Conservation (phyloP, 1,284 basidiomycete species). For the Moniliophthora roreri region DNA sequence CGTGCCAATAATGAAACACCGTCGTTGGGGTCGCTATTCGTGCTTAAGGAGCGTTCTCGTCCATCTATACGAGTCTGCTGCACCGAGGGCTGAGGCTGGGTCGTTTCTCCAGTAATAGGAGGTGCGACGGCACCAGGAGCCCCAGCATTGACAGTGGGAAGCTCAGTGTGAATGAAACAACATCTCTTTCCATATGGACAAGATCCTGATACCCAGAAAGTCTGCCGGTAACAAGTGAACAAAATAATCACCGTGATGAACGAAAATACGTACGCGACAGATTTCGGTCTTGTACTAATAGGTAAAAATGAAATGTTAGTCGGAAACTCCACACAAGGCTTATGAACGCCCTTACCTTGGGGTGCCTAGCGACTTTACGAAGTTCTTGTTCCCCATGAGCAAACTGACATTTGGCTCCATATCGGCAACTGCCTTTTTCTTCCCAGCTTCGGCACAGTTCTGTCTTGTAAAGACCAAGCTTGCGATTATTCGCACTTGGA, state of each 20-base stretch:
- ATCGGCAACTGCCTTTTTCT: slow-evolving; percentile 87
- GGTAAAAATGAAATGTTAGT: slow-evolving; percentile 17
- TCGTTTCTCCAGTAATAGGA: slow-evolving; percentile 36
- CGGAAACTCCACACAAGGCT: slow-evolving; percentile 5
- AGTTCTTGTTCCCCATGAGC: slow-evolving; percentile 89
- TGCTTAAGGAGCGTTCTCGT: slow-evolving; percentile 69
- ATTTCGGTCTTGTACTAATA: slow-evolving; percentile 88
- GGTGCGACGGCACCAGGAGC: slow-evolving; percentile 38
- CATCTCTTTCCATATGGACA: slow-evolving; percentile 89
- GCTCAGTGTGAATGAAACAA: slow-evolving; percentile 88
- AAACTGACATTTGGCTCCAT: slow-evolving; percentile 86
- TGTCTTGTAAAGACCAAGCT: slow-evolving; percentile 88
- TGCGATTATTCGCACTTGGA: slow-evolving; percentile 85
- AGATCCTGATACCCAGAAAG: slow-evolving; percentile 89
- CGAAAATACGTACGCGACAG: slow-evolving; percentile 63
- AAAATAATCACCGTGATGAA: slow-evolving; percentile 8
- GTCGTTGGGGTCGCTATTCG: slow-evolving; percentile 77
- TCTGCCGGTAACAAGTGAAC: slow-evolving; percentile 40
- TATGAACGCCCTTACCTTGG: slow-evolving; percentile 59
- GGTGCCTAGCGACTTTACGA: slow-evolving; percentile 78
- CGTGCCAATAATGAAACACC: slow-evolving; percentile 72
- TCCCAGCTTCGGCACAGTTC: slow-evolving; percentile 92
- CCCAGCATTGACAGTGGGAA: slow-evolving; percentile 50
- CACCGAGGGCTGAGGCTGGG: not conserved
- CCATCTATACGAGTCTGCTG: slow-evolving; percentile 40